phyloP scores from a whole-genome alignment of 2,329 filamentous ascomycete species.

The Pseudogymnoascus pannorum region DNA sequence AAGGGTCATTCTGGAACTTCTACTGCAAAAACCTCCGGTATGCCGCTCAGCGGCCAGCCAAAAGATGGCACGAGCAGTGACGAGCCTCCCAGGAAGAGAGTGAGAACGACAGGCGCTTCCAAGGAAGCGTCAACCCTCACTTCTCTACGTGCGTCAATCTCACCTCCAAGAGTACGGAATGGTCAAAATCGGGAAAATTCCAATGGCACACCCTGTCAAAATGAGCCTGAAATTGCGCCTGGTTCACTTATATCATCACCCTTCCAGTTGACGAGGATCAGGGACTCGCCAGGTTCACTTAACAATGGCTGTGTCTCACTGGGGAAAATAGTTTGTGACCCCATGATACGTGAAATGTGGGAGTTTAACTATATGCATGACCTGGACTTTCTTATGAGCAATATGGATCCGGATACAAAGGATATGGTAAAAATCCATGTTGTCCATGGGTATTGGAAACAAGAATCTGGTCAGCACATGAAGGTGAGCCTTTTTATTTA shows the following conservation, averaged over 20 bases:
- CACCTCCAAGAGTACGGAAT: conserved; percentile 19
- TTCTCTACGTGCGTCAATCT: conserved; percentile 21
- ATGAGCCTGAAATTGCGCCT: background rate
- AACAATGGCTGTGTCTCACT: conserved; percentile 51
- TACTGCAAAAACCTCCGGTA: background rate
- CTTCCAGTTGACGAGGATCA: conserved; percentile 50
- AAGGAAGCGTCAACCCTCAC: conserved; percentile 10
- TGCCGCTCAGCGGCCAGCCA: conserved; percentile 5
- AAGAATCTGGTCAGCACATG: conserved; percentile 48
- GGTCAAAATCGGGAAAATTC: background rate
- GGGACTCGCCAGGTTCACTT: conserved; percentile 41
- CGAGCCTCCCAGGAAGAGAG: conserved; percentile 23
- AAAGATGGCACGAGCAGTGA: conserved; percentile 18
- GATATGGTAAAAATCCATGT: conserved; percentile 47
- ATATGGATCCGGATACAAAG: conserved; percentile 47
- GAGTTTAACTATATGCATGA: conserved; percentile 50
- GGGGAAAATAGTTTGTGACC: conserved; percentile 52
- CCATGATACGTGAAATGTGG: conserved; percentile 49
- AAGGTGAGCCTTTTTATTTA: conserved; percentile 10
- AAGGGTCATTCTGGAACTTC: background rate
- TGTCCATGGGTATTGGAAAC: conserved; percentile 60
- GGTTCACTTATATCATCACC: conserved; percentile 38
- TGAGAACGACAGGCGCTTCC: conserved; percentile 13
- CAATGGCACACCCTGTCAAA: background rate
- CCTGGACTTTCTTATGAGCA: conserved; percentile 51